A percentile compares a stretch with the other conserved stretches of the same genome.
Evolutionary conservation across 371 early-diverging fungal genomes (phyloP).

Genomic region (Funneliformis caledonium): DNA sequence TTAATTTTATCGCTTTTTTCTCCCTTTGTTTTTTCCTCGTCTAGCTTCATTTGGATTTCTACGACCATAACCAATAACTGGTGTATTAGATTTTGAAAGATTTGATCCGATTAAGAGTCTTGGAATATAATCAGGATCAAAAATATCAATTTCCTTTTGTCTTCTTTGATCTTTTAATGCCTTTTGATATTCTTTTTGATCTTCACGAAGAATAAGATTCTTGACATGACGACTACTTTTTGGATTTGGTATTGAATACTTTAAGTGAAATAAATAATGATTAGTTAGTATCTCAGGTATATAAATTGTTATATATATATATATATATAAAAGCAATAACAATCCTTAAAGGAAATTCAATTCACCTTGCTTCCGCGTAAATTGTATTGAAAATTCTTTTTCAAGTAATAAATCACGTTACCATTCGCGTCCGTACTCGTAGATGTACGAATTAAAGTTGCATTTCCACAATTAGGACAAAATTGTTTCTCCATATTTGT

Average conservation of each 20-base stretch:
- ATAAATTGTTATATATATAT: neutral
- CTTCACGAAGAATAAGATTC: slow-evolving; percentile 89
- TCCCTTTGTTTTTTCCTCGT: slow-evolving; percentile 39
- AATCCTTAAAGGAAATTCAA: slow-evolving; percentile 24
- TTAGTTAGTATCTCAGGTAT: neutral
- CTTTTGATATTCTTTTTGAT: slow-evolving; percentile 84
- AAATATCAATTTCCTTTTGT: slow-evolving; percentile 64
- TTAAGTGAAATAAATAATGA: slow-evolving; percentile 4
- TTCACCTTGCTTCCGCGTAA: slow-evolving; percentile 84
- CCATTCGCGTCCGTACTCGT: slow-evolving; percentile 83
- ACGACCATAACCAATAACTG: slow-evolving; percentile 83
- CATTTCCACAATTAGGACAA: slow-evolving; percentile 92
- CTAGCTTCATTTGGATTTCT: slow-evolving; percentile 78
- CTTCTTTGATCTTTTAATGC: slow-evolving; percentile 60
- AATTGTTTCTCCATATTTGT: slow-evolving; percentile 89
- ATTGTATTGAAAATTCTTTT: slow-evolving; percentile 90
- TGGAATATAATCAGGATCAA: slow-evolving; percentile 82
- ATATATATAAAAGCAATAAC: neutral
- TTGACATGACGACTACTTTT: slow-evolving; percentile 79
- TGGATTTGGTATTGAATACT: slow-evolving; percentile 85
- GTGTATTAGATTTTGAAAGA: slow-evolving; percentile 67
- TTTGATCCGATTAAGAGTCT: slow-evolving; percentile 62
- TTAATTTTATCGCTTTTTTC: slow-evolving; percentile 11
- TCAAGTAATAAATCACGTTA: slow-evolving; percentile 79
- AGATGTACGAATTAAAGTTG: slow-evolving; percentile 85